Conservation (phyloP, 2,329 filamentous ascomycete genomes). For the Fusarium drepaniforme region DNA sequence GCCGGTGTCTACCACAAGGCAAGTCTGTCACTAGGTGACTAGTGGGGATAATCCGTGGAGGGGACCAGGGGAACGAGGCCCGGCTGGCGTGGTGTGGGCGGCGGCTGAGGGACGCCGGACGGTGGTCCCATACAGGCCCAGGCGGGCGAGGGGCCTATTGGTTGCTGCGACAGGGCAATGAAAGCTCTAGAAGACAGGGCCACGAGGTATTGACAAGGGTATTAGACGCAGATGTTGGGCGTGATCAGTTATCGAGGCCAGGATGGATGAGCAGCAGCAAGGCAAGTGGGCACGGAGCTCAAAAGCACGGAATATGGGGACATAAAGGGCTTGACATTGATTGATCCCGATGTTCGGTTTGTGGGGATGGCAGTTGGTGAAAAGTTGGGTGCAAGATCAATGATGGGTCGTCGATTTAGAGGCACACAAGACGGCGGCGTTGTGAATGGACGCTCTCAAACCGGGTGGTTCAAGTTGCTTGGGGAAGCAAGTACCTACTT, state of each 20-base stretch:
- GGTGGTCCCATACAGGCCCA: slow-evolving; percentile 37
- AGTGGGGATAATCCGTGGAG: slow-evolving; percentile 29
- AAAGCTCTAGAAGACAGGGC: slow-evolving; percentile 25
- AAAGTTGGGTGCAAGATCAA: background rate
- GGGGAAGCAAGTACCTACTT: slow-evolving; percentile 18
- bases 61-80: slow-evolving; percentile 13
- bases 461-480: slow-evolving; percentile 13
- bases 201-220: slow-evolving; percentile 29
- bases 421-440: background rate
- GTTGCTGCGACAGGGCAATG: slow-evolving; percentile 20
- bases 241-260: slow-evolving; percentile 1
- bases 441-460: background rate
- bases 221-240: slow-evolving; percentile 4
- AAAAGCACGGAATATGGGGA: background rate
- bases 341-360: background rate
- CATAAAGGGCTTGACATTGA: background rate
- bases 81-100: slow-evolving; percentile 36
- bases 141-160: slow-evolving; percentile 38
- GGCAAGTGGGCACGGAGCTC: background rate
- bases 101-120: slow-evolving; percentile 40
- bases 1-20: background rate
- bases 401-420: slow-evolving; percentile 5
- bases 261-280: background rate
- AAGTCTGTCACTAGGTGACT: slow-evolving; percentile 3
- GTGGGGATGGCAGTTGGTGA: background rate